Evolutionary conservation across 2,329 filamentous ascomycete species (phyloP).

Genomic region (Immersiporthe knoxdaviesiana): DNA sequence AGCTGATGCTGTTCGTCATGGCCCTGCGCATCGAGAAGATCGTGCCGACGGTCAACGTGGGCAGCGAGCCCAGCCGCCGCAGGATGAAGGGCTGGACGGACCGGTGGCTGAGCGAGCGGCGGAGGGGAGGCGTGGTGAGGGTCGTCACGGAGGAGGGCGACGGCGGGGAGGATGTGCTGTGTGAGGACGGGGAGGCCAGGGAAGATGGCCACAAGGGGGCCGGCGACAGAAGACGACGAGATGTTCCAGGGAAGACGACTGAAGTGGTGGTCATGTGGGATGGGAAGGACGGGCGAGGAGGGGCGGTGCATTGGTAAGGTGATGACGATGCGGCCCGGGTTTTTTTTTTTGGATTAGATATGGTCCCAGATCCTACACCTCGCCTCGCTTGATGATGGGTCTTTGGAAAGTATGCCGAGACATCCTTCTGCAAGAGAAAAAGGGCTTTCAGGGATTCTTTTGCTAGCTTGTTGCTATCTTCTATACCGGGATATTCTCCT

Average conservation of each 20-base stretch:
- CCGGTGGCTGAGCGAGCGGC: slow-evolving; percentile 62
- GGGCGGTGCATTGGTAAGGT: slow-evolving; percentile 50
- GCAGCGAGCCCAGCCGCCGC: slow-evolving; percentile 58
- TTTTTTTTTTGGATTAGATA: too few species aligned
- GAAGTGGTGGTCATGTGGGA: slow-evolving; percentile 40
- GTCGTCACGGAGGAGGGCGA: slow-evolving; percentile 48
- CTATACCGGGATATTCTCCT: background rate
- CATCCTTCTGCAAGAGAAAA: background rate
- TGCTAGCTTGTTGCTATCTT: background rate
- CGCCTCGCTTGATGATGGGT: background rate
- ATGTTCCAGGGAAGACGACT: slow-evolving; percentile 17
- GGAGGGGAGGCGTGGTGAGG: slow-evolving; percentile 56
- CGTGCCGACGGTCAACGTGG: slow-evolving; percentile 89
- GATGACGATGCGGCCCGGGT: slow-evolving; percentile 15
- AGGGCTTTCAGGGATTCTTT: background rate
- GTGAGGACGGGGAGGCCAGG: slow-evolving; percentile 39
- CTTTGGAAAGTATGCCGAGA: background rate
- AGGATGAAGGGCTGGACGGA: slow-evolving; percentile 70
- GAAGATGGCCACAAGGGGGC: slow-evolving; percentile 33
- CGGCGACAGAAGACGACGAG: background rate
- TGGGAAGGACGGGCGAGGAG: slow-evolving; percentile 46
- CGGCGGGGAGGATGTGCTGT: slow-evolving; percentile 30
- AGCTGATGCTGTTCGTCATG: slow-evolving; percentile 92
- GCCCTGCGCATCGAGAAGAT: slow-evolving; percentile 84
- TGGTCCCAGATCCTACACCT: too few species aligned